Evolutionary conservation across 2,329 filamentous ascomycete genomes (phyloP).

Genomic region (Apiospora marii): DNA sequence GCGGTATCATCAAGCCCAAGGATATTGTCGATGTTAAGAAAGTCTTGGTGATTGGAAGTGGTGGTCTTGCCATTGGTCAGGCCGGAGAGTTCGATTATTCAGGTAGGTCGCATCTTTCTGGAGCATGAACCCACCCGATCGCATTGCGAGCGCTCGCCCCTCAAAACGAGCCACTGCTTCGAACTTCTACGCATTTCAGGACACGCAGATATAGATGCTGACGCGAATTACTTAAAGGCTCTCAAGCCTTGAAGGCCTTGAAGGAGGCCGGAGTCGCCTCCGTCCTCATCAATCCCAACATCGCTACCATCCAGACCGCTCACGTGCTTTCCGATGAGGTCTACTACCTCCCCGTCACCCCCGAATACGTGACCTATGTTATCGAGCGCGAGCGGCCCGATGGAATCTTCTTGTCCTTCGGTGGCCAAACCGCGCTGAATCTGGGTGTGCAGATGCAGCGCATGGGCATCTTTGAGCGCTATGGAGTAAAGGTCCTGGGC

Average conservation of each 20-base stretch:
- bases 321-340: constrained; percentile 96
- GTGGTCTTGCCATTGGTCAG: constrained; percentile 95
- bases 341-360: constrained; percentile 97
- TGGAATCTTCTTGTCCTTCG: constrained; percentile 96
- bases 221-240: constrained; percentile 63
- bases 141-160: constrained; percentile 1
- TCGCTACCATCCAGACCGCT: constrained; percentile 97
- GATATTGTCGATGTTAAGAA: constrained; percentile 92
- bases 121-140: not conserved
- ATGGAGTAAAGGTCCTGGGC: constrained; percentile 93
- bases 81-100: constrained; percentile 99
- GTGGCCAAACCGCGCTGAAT: constrained; percentile 96
- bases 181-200: constrained; percentile 27
- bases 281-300: constrained; percentile 96
- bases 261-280: constrained; percentile 94
- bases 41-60: constrained; percentile 94
- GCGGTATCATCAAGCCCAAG: constrained; percentile 82
- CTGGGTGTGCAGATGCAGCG: constrained; percentile 97
- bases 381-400: constrained; percentile 96
- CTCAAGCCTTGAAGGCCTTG: constrained; percentile 94
- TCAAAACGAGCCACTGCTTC: constrained; percentile 33
- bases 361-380: constrained; percentile 96
- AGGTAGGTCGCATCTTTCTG: constrained; percentile 64
- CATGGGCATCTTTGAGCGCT: constrained; percentile 93
- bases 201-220: constrained; percentile 29